phyloP scores from a whole-genome alignment of 305 asterid genomes.

The Fraxinus nigra region DNA sequence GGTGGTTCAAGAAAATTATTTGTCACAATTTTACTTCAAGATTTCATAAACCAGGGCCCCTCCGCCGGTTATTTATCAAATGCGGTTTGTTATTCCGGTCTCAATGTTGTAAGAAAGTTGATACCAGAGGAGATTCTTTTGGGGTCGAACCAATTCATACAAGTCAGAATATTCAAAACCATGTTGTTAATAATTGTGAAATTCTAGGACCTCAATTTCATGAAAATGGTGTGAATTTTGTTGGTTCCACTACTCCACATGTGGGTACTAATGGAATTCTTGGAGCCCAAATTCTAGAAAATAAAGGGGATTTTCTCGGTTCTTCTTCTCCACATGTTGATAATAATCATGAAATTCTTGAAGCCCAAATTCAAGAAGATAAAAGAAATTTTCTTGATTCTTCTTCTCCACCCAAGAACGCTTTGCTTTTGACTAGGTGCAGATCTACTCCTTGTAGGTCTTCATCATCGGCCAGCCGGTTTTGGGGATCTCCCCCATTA shows the following conservation, averaged over 20 bases:
- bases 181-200: background rate
- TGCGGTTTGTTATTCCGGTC: conserved; percentile 23
- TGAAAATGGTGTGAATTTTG: background rate
- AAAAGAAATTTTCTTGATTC: background rate
- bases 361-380: background rate
- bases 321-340: background rate
- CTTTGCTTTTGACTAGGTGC: conserved; percentile 39
- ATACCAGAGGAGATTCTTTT: conserved; percentile 22
- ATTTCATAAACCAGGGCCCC: conserved; percentile 17
- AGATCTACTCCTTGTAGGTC: conserved; percentile 49
- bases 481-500: conserved; percentile 40
- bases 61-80: conserved; percentile 8
- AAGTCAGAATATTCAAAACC: background rate
- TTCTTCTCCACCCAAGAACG: conserved; percentile 34
- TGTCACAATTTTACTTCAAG: conserved; percentile 5
- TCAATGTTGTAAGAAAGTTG: conserved; percentile 31
- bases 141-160: conserved; percentile 19
- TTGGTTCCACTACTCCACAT: background rate
- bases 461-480: conserved; percentile 38
- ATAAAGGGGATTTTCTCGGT: background rate
- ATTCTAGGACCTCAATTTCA: background rate
- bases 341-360: background rate
- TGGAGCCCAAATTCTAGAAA: background rate
- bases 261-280: background rate
- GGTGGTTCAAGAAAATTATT: conserved; percentile 12